A percentile compares a stretch with the other conserved stretches of the same genome.
phyloP scores from a whole-genome alignment of 2,329 filamentous ascomycete genomes.

The Didymella exigua region DNA sequence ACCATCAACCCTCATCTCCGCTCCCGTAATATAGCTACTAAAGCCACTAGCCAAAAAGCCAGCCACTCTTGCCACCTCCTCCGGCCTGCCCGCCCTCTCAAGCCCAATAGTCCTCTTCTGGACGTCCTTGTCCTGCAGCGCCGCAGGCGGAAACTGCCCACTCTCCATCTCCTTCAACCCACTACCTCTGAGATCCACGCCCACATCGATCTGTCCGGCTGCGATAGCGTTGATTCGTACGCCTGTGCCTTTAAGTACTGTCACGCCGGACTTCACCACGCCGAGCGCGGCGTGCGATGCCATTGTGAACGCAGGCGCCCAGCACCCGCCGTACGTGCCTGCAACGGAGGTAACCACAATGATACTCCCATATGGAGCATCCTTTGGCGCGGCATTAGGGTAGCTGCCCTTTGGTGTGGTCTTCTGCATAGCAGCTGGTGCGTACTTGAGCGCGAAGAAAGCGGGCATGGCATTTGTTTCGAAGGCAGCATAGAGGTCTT shows the following conservation, averaged over 20 bases:
- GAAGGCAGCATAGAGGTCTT: slow-evolving; percentile 63
- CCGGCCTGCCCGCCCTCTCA: slow-evolving; percentile 62
- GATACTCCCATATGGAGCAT: slow-evolving; percentile 65
- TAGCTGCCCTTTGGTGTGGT: slow-evolving; percentile 61
- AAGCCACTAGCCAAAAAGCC: slow-evolving; percentile 69
- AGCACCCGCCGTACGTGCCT: slow-evolving; percentile 62
- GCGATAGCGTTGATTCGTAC: slow-evolving; percentile 64
- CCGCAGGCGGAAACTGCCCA: slow-evolving; percentile 61
- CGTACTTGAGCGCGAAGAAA: slow-evolving; percentile 70
- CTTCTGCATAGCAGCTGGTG: slow-evolving; percentile 67
- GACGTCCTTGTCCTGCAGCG: slow-evolving; percentile 56
- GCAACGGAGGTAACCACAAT: slow-evolving; percentile 66
- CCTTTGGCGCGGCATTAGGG: slow-evolving; percentile 66
- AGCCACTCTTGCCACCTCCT: slow-evolving; percentile 65
- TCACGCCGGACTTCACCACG: slow-evolving; percentile 64
- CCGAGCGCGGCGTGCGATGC: slow-evolving; percentile 64
- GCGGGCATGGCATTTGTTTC: slow-evolving; percentile 66
- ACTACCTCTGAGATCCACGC: slow-evolving; percentile 50
- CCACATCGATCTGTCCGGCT: slow-evolving; percentile 55
- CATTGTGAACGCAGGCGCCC: slow-evolving; percentile 68
- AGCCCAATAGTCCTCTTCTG: slow-evolving; percentile 62
- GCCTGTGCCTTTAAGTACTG: slow-evolving; percentile 62
- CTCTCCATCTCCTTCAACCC: slow-evolving; percentile 53
- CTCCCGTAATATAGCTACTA: slow-evolving; percentile 66
- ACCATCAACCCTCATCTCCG: slow-evolving; percentile 67